Percentiles rank a stretch among this genome's conserved stretches.
Conservation (phyloP, 2,329 filamentous ascomycete genomes). For the Lecanicillium sp. region DNA sequence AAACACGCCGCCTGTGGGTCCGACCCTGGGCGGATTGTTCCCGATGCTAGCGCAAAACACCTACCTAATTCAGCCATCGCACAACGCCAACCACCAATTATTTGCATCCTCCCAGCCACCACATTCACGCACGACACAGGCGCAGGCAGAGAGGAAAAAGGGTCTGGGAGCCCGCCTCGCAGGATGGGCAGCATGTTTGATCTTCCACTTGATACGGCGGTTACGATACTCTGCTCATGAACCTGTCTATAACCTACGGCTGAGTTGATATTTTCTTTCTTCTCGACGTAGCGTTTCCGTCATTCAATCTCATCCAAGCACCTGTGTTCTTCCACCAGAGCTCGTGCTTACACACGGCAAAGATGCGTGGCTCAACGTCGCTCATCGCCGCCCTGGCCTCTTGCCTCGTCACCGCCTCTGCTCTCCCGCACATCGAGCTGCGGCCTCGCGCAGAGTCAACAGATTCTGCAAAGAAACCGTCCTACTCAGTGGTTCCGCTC, state of each 20-base stretch:
- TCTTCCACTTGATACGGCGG: too few species aligned
- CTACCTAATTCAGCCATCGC: not conserved
- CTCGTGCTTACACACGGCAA: slow-evolving; percentile 12
- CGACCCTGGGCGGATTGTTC: too few species aligned
- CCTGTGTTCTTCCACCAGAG: too few species aligned
- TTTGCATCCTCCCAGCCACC: slow-evolving; percentile 5
- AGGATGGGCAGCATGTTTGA: too few species aligned
- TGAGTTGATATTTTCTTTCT: too few species aligned
- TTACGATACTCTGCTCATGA: too few species aligned
- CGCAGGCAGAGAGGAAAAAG: slow-evolving; percentile 6
- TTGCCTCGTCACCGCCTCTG: slow-evolving; percentile 16
- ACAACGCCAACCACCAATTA: slow-evolving; percentile 3
- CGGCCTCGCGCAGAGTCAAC: slow-evolving; percentile 13
- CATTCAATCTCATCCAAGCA: too few species aligned
- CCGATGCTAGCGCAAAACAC: too few species aligned
- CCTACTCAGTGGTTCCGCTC: slow-evolving; percentile 31
- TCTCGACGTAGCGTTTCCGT: too few species aligned
- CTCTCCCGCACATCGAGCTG: slow-evolving; percentile 19
- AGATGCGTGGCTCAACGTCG: slow-evolving; percentile 22
- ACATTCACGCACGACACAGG: not conserved
- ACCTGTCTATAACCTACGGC: too few species aligned
- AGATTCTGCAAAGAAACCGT: slow-evolving; percentile 16
- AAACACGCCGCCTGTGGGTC: too few species aligned
- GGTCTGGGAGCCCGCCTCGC: not conserved
- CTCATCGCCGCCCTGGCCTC: slow-evolving; percentile 22